Percentiles rank a stretch among this genome's conserved stretches.
Evolutionary conservation across 148 eudicot genomes (phyloP).

Genomic region (Chenopodium quinoa): DNA sequence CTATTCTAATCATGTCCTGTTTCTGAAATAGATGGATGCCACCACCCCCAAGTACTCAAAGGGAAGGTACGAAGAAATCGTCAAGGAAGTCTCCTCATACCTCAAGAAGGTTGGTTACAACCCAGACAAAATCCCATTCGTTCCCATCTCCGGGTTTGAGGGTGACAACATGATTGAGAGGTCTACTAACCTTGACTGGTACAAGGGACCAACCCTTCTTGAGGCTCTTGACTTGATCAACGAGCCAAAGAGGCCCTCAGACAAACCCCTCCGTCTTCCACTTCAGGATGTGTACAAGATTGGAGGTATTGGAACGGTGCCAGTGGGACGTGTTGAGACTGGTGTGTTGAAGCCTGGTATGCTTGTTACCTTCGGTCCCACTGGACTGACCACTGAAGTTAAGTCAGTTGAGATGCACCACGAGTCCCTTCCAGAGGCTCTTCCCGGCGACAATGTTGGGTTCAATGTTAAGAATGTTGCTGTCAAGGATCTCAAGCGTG

Average conservation of each 20-base stretch:
- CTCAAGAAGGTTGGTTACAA: conserved; percentile 42
- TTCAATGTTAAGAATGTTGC: conserved; percentile 44
- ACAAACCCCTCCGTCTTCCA: conserved; percentile 43
- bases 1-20: not conserved
- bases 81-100: conserved; percentile 39
- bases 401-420: conserved; percentile 48
- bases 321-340: conserved; percentile 39
- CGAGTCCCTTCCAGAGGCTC: conserved; percentile 33
- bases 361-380: conserved; percentile 40
- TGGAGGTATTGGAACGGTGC: conserved; percentile 43
- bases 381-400: conserved; percentile 41
- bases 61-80: conserved; percentile 38
- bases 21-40: conserved; percentile 35
- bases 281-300: conserved; percentile 47
- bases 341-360: conserved; percentile 38
- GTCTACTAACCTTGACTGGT: conserved; percentile 46
- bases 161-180: conserved; percentile 47
- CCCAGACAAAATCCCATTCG: conserved; percentile 41
- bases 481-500: conserved; percentile 48
- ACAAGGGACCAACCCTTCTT: conserved; percentile 44
- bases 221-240: conserved; percentile 35
- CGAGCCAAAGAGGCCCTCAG: conserved; percentile 45
- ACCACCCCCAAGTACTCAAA: conserved; percentile 46
- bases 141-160: conserved; percentile 41
- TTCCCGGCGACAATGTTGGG: conserved; percentile 42